Percentiles rank a stretch among this genome's conserved stretches.
phyloP scores from a whole-genome alignment of 441 rosid species.

The Corymbia calophylla region DNA sequence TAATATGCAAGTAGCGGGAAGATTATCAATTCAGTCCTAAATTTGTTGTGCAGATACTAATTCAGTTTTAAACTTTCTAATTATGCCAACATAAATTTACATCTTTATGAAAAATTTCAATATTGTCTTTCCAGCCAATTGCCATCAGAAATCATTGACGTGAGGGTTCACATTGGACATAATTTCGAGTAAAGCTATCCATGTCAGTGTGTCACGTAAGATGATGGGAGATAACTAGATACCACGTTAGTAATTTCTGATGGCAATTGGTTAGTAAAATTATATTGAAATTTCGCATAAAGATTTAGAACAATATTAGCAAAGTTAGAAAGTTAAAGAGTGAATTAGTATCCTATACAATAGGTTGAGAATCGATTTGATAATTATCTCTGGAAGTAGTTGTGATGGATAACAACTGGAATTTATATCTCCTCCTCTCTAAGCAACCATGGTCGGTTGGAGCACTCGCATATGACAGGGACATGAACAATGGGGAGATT shows the following conservation, averaged over 20 bases:
- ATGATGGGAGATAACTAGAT: neutral
- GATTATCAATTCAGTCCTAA: neutral
- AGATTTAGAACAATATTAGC: neutral
- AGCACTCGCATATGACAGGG: neutral
- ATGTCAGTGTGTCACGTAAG: accelerated
- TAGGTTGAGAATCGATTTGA: neutral
- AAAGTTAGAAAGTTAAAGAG: neutral
- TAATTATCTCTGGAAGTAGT: neutral
- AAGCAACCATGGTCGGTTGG: neutral
- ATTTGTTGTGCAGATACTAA: neutral
- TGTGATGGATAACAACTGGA: neutral
- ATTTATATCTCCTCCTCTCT: neutral
- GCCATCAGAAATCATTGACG: neutral
- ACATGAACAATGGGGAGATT: neutral
- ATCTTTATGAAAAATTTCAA: neutral
- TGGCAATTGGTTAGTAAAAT: neutral
- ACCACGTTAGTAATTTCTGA: neutral
- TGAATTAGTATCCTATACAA: neutral
- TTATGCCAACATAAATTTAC: neutral
- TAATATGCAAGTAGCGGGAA: neutral
- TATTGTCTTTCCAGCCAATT: neutral
- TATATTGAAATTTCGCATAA: neutral
- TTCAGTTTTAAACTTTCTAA: neutral
- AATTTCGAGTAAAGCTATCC: neutral
- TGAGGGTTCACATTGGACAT: neutral